Base-by-base conservation (phyloP, 139 green algal species). In the Chlamydomonas sp. region DNA sequence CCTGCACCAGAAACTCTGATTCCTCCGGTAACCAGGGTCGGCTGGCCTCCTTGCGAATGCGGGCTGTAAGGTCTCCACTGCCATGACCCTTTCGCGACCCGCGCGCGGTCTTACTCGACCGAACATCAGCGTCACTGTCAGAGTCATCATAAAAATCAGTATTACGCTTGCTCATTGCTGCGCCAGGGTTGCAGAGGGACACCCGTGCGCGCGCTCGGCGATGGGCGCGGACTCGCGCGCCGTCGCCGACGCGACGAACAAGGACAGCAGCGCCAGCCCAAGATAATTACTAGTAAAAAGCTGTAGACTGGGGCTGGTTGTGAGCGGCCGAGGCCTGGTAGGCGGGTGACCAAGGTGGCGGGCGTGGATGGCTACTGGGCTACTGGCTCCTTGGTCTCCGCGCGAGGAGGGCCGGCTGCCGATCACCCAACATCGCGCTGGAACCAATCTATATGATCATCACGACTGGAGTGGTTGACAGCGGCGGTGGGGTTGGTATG, bases 11-110 rank as follows among this genome's bases (percentile, higher is more conserved):
- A 60, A 31, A 78, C 16, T 87, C 83, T 20, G 83, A 67, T 17
- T 87, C 83, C 73, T 87, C 73, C 49, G 64, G 72, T 4, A 73
- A 63, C 83, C 83, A 87, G n/a, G 83, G 73, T 31, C 63, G n/a
- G 73, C 83, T 87, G 20, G 64, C 18, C 63, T 87, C 83, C 73
- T 87, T 87, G 61, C 82, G 81, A 20, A 9, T 31, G 12, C 49
- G 72, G 59, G 57, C 4, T 5, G 31, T 63, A 31, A 64, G 76
- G 31, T 66, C 71, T 60, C 63, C 62, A 3, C 67, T 17, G 79
- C 49, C 18, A 57, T 57, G 74, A 0, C 82, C 31, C 79, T 84
- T 84, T n/a, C 79, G 82, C 1, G 60, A 79, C 17, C 20, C 62
- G 60, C 82, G 82, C 60, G 82, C 49, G 20, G n/a, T 4, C 16